A percentile compares a stretch with the other conserved stretches of the same genome.
Evolutionary conservation across 2,329 filamentous ascomycete species (phyloP).

Genomic region (Neopestalotiopsis clavispora): DNA sequence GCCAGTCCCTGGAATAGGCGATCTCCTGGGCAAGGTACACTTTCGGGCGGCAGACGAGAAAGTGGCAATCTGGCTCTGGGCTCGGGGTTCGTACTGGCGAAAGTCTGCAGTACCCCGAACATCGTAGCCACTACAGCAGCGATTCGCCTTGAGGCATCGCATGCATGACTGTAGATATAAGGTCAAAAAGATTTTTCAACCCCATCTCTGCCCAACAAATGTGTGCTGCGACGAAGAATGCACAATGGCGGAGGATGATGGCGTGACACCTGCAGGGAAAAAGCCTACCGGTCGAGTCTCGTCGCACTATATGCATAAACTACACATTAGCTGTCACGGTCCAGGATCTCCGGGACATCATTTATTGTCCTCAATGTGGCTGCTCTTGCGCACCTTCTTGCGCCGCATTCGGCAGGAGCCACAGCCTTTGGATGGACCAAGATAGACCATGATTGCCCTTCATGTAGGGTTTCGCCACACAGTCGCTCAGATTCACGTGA

Average conservation of each 20-base stretch:
- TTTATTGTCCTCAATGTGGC: not conserved
- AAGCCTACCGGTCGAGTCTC: slow-evolving; percentile 27
- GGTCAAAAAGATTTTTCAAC: not conserved
- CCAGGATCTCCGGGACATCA: not conserved
- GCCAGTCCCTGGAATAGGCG: slow-evolving; percentile 22
- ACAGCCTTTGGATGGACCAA: slow-evolving; percentile 27
- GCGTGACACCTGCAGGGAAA: not conserved
- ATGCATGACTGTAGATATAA: slow-evolving; percentile 24
- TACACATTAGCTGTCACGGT: slow-evolving; percentile 4
- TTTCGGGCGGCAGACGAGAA: slow-evolving; percentile 24
- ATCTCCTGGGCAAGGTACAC: slow-evolving; percentile 25
- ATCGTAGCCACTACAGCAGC: slow-evolving; percentile 24
- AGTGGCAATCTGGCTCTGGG: not conserved
- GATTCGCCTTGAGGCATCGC: slow-evolving; percentile 25
- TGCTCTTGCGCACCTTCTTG: slow-evolving; percentile 24
- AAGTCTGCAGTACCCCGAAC: not conserved
- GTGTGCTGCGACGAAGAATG: not conserved
- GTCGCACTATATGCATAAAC: slow-evolving; percentile 24
- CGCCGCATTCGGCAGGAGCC: slow-evolving; percentile 25
- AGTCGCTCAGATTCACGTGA: not conserved
- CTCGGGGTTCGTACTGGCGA: slow-evolving; percentile 4
- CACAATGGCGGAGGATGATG: not conserved
- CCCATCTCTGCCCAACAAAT: not conserved
- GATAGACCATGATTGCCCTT: slow-evolving; percentile 12
- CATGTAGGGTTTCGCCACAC: not conserved